Percentiles rank a stretch among this genome's conserved stretches.
phyloP scores from a whole-genome alignment of 225 moss, liverwort and hornwort genomes.

The Sphagnum tenellum region DNA sequence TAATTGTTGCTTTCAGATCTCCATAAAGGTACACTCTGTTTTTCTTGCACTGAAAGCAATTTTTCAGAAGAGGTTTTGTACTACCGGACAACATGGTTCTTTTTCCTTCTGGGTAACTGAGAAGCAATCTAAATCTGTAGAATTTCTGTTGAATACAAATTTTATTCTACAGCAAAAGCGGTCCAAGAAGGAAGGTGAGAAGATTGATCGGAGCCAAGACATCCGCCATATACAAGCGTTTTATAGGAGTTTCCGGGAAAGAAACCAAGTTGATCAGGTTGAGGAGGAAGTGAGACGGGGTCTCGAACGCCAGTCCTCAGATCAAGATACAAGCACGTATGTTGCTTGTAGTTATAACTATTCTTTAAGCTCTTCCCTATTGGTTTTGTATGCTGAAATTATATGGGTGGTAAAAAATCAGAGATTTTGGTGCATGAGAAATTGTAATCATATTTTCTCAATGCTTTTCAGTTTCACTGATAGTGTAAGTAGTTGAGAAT shows the following conservation, averaged over 20 bases:
- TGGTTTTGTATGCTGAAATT: neutral
- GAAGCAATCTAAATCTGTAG: no score
- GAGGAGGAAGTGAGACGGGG: constrained; percentile 32
- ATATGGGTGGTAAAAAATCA: no score
- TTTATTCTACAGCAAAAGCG: constrained; percentile 39
- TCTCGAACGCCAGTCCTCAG: constrained; percentile 13
- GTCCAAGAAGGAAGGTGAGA: constrained; percentile 26
- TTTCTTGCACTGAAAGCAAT: no score
- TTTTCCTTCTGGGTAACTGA: no score
- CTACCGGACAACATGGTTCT: no score
- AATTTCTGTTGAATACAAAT: no score
- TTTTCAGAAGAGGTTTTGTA: no score
- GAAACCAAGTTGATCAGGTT: constrained; percentile 29
- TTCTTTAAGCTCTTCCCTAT: neutral
- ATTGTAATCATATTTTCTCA: no score
- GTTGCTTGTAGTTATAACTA: constrained; percentile 1
- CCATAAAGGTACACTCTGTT: no score
- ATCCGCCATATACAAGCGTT: constrained; percentile 38
- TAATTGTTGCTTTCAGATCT: no score
- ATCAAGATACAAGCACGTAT: constrained; percentile 25
- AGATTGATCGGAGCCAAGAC: constrained; percentile 45
- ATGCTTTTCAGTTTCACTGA: no score
- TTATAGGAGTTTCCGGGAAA: constrained; percentile 33
- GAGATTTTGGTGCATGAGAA: no score
- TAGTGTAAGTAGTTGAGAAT: neutral